A percentile compares a stretch with the other conserved stretches of the same genome.
These are phyloP conservation scores for Globisporangium takayamanum DNA, from an alignment of 352 stramenopile species.

Conservation along the genomic window DNA sequence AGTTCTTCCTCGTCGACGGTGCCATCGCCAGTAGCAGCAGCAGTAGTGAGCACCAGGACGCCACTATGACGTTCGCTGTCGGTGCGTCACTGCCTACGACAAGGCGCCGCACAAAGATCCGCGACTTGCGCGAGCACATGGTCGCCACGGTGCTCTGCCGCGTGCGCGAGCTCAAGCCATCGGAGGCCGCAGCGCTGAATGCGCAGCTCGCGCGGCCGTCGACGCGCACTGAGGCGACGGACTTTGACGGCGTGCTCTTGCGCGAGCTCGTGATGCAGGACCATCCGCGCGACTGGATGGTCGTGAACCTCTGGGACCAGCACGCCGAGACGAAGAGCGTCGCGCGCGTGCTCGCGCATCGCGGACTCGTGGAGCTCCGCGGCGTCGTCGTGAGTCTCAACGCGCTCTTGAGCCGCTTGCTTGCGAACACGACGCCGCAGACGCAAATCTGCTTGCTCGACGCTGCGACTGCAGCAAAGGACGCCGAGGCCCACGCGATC, in stretches of 20 bases:
- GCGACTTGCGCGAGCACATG: slow-evolving; percentile 52
- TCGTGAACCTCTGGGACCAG: slow-evolving; percentile 61
- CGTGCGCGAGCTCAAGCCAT: too few species aligned
- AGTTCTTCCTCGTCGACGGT: slow-evolving; percentile 25
- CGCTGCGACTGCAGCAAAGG: not conserved
- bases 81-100: not conserved
- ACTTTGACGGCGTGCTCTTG: too few species aligned
- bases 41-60: slow-evolving; percentile 1
- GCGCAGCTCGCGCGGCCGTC: too few species aligned
- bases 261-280: slow-evolving; percentile 46
- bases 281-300: slow-evolving; percentile 27
- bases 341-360: slow-evolving; percentile 29
- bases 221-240: too few species aligned
- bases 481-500: slow-evolving; percentile 22
- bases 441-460: slow-evolving; percentile 36
- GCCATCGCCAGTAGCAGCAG: not conserved
- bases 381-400: slow-evolving; percentile 45
- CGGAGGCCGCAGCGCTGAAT: too few species aligned
- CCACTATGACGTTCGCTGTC: too few species aligned
- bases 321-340: slow-evolving; percentile 45
- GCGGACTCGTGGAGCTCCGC: slow-evolving; percentile 25
- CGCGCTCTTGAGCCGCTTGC: slow-evolving; percentile 32
- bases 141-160: slow-evolving; percentile 42
- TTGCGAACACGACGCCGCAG: slow-evolving; percentile 53
- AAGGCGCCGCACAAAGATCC: slow-evolving; percentile 20